Evolutionary conservation across 805 yeast genomes (phyloP).

Genomic region (Tetrapisispora phaffii): DNA sequence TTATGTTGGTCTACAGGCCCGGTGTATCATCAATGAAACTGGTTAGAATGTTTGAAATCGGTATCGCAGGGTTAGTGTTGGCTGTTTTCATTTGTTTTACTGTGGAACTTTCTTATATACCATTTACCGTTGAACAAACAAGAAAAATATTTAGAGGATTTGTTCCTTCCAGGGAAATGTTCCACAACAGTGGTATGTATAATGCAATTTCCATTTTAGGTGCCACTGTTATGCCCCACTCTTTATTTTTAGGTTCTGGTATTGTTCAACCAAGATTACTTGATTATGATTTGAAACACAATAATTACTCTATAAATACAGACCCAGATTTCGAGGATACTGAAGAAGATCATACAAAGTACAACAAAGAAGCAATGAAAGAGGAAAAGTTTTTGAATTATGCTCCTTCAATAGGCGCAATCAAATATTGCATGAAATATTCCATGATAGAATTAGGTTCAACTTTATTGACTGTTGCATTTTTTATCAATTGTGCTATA

Average conservation of each 20-base stretch:
- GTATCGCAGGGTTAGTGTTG: constrained; percentile 61
- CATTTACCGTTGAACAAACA: constrained; percentile 32
- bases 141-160: constrained; percentile 53
- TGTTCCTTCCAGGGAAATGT: constrained; percentile 46
- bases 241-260: constrained; percentile 75
- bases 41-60: constrained; percentile 63
- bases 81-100: constrained; percentile 73
- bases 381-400: constrained; percentile 41
- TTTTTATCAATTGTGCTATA: constrained; percentile 80
- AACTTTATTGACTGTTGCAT: constrained; percentile 68
- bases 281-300: constrained; percentile 59
- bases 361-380: constrained; percentile 18
- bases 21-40: constrained; percentile 64
- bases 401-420: constrained; percentile 64
- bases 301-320: constrained; percentile 31
- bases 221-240: constrained; percentile 93
- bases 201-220: constrained; percentile 76
- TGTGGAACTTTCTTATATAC: constrained; percentile 55
- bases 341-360: constrained; percentile 1
- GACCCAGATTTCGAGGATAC: constrained; percentile 8
- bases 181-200: constrained; percentile 56
- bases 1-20: constrained; percentile 69
- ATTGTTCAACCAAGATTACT: constrained; percentile 74
- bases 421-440: constrained; percentile 58
- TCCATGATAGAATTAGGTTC: constrained; percentile 62